Evolutionary conservation across 2,329 filamentous ascomycete species (phyloP).

Genomic region (Fusarium sp.): DNA sequence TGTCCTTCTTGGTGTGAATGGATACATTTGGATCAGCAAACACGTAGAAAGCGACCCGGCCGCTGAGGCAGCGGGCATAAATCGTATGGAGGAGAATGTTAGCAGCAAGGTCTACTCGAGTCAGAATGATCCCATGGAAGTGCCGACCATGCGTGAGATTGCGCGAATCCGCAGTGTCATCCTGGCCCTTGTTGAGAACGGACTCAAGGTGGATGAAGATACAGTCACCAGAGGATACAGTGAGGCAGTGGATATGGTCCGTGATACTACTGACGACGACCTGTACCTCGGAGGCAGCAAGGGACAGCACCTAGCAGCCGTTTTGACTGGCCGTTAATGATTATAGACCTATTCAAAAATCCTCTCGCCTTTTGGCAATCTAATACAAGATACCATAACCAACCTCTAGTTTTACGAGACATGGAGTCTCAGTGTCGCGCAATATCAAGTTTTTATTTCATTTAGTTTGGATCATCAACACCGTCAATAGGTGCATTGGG

Average conservation of each 20-base stretch:
- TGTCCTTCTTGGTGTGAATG: constrained; percentile 91
- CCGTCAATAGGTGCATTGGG: not conserved
- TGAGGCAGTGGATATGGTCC: constrained; percentile 77
- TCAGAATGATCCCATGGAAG: constrained; percentile 86
- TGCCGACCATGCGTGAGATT: constrained; percentile 86
- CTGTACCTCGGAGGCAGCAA: constrained; percentile 67
- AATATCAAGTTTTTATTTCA: not conserved
- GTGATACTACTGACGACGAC: constrained; percentile 66
- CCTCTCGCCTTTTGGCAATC: not conserved
- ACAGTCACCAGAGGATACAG: constrained; percentile 84
- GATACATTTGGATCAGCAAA: constrained; percentile 94
- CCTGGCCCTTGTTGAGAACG: constrained; percentile 80
- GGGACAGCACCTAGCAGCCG: constrained; percentile 60
- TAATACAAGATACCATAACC: constrained; percentile 33
- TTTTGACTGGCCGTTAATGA: constrained; percentile 40
- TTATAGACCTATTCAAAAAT: not conserved
- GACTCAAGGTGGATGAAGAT: constrained; percentile 87
- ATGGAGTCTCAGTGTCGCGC: not conserved
- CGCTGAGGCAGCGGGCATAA: constrained; percentile 68
- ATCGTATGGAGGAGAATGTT: constrained; percentile 86
- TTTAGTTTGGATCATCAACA: not conserved
- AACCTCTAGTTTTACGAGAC: not conserved
- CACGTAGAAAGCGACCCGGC: constrained; percentile 71
- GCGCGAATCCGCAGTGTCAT: constrained; percentile 83
- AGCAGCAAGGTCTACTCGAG: constrained; percentile 90